phyloP scores from a whole-genome alignment of 2,329 filamentous ascomycete species.

The Fusarium sp. region DNA sequence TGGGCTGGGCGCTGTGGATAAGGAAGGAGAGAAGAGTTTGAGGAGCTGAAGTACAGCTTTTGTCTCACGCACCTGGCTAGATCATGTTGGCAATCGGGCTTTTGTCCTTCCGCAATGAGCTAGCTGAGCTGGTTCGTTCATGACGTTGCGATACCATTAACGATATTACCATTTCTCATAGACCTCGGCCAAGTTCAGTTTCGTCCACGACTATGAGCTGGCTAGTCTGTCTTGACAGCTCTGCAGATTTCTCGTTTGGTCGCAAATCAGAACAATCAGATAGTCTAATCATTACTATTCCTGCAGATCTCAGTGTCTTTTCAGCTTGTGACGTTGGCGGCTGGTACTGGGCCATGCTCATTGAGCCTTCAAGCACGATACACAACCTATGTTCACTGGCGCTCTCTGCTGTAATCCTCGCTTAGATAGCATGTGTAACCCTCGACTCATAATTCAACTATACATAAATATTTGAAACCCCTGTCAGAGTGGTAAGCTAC shows the following conservation, averaged over 20 bases:
- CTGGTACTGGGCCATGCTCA: not conserved
- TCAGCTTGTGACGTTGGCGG: not conserved
- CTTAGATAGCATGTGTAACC: too few species aligned
- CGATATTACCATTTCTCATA: not conserved
- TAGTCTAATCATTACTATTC: accelerated
- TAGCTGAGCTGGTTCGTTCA: not conserved
- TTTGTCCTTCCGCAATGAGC: too few species aligned
- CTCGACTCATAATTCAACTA: too few species aligned
- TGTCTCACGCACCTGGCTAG: accelerated
- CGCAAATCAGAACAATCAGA: not conserved
- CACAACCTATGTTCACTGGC: too few species aligned
- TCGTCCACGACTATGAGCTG: not conserved
- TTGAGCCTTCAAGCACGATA: too few species aligned
- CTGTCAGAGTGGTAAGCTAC: too few species aligned
- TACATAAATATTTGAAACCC: too few species aligned
- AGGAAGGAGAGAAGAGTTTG: not conserved
- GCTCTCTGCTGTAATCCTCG: too few species aligned
- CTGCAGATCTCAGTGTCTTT: not conserved
- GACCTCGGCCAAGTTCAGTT: not conserved
- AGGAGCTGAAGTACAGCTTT: too few species aligned
- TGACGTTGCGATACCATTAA: not conserved
- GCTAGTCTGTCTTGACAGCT: not conserved
- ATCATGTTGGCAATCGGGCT: accelerated
- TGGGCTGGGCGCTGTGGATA: not conserved
- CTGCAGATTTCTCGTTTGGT: not conserved